Evolutionary conservation across 2,329 filamentous ascomycete genomes (phyloP).

Genomic region (Didymosphaeria variabile): DNA sequence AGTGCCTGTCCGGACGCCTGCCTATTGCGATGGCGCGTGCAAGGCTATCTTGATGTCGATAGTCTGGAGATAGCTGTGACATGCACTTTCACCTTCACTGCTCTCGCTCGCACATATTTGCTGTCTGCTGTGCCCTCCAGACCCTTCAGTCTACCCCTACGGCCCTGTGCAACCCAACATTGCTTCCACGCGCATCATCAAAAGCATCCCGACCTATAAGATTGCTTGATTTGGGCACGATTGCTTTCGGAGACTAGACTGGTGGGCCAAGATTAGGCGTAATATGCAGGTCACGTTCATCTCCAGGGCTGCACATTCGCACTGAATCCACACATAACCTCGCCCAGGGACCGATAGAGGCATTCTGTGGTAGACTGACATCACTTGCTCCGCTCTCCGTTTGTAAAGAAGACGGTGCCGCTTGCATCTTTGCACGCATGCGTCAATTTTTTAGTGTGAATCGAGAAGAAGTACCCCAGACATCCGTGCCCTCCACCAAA

Average conservation of each 20-base stretch:
- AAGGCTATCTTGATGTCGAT: slow-evolving; percentile 7
- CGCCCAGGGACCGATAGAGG: not conserved
- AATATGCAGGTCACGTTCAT: not conserved
- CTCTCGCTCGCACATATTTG: not conserved
- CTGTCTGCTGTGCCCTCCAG: not conserved
- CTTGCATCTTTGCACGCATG: not conserved
- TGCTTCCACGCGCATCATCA: not conserved
- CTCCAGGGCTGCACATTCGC: no score
- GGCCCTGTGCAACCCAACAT: not conserved
- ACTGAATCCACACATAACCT: not conserved
- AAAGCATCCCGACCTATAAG: slow-evolving; percentile 1
- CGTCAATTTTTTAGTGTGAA: slow-evolving; percentile 4
- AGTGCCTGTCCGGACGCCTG: not conserved
- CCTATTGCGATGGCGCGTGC: not conserved
- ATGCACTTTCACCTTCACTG: not conserved
- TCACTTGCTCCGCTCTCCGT: not conserved
- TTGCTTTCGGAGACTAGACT: slow-evolving; percentile 5
- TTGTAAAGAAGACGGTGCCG: not conserved
- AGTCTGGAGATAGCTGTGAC: not conserved
- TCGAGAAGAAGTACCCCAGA: slow-evolving; percentile 8
- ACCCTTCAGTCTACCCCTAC: not conserved
- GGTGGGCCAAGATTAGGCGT: slow-evolving; percentile 1
- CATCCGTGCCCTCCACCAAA: slow-evolving; percentile 12
- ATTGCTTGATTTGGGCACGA: slow-evolving; percentile 1
- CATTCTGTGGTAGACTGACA: not conserved